Conservation (phyloP, 345 rosid species). For the Eutrema yunnanense region DNA sequence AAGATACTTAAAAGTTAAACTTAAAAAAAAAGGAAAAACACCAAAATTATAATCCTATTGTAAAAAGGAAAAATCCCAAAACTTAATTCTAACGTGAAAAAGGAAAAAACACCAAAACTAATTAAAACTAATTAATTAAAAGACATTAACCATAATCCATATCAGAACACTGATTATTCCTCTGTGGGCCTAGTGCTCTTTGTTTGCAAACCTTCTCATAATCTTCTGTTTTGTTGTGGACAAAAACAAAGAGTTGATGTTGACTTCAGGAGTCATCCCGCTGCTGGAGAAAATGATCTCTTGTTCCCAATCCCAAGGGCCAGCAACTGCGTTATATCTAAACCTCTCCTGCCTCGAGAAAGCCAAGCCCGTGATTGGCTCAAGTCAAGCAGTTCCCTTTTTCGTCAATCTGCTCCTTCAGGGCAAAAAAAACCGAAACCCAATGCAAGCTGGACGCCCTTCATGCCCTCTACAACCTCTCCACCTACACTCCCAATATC, state of each 20-base stretch:
- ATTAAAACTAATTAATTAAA: too few relatives aligned
- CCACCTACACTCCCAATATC: conserved; percentile 49
- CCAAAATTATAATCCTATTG: too few relatives aligned
- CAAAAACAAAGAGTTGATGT: conserved; percentile 81
- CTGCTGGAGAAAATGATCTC: conserved; percentile 74
- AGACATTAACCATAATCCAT: too few relatives aligned
- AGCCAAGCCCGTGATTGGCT: conserved; percentile 76
- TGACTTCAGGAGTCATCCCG: conserved; percentile 55
- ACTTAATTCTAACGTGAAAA: too few relatives aligned
- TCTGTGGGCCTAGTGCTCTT: neutral
- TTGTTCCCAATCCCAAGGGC: conserved; percentile 39
- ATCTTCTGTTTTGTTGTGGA: neutral
- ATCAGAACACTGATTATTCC: neutral
- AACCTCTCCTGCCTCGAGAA: conserved; percentile 76
- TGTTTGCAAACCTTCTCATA: neutral
- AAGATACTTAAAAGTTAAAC: too few relatives aligned
- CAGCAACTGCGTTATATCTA: conserved; percentile 79
- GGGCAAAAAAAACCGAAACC: conserved; percentile 37
- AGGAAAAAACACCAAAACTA: too few relatives aligned
- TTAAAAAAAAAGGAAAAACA: too few relatives aligned
- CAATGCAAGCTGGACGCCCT: conserved; percentile 97
- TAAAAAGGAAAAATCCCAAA: too few relatives aligned
- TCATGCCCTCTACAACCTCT: conserved; percentile 77
- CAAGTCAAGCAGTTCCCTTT: conserved; percentile 63
- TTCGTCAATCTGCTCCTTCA: conserved; percentile 60